Conservation (phyloP, 2,329 filamentous ascomycete genomes). For the Fusarium haematococcum region DNA sequence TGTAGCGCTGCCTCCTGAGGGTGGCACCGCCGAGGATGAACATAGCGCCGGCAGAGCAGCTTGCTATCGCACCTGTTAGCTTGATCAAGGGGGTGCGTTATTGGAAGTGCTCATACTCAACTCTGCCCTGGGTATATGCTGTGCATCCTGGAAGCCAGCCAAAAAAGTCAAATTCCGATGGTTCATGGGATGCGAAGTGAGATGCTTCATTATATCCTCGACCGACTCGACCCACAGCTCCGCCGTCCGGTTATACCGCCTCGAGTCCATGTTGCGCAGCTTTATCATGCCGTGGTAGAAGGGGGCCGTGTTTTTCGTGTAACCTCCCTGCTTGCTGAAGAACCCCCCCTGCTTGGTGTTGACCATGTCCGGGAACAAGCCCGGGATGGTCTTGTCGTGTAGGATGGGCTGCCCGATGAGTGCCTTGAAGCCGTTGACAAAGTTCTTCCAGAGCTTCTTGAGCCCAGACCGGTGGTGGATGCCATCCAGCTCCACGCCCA, state of each 20-base stretch:
- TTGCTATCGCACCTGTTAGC: constrained; percentile 66
- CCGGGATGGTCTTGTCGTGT: constrained; percentile 58
- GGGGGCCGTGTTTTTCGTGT: constrained; percentile 81
- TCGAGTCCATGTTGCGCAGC: constrained; percentile 78
- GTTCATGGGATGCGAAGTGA: constrained; percentile 74
- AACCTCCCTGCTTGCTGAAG: constrained; percentile 75
- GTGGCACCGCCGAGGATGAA: constrained; percentile 85
- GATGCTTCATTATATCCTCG: constrained; percentile 78
- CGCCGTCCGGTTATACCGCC: constrained; percentile 75
- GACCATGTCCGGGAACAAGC: constrained; percentile 82
- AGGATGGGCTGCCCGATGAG: constrained; percentile 70
- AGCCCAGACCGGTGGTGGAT: constrained; percentile 66
- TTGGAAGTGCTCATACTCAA: no score
- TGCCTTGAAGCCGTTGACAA: constrained; percentile 74
- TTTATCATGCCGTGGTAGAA: constrained; percentile 94
- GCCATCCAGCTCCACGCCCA: constrained; percentile 80
- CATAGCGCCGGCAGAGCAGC: constrained; percentile 87
- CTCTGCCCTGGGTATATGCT: constrained; percentile 46
- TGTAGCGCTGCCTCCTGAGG: constrained; percentile 73
- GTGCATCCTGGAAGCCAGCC: constrained; percentile 49
- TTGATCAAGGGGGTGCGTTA: no score
- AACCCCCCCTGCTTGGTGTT: constrained; percentile 75
- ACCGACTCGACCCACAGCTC: constrained; percentile 82
- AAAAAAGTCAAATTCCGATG: constrained; percentile 80
- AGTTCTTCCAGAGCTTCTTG: constrained; percentile 79